Evolutionary conservation across 1,284 basidiomycete genomes (phyloP).

Genomic region (Leccinum pachyderme): DNA sequence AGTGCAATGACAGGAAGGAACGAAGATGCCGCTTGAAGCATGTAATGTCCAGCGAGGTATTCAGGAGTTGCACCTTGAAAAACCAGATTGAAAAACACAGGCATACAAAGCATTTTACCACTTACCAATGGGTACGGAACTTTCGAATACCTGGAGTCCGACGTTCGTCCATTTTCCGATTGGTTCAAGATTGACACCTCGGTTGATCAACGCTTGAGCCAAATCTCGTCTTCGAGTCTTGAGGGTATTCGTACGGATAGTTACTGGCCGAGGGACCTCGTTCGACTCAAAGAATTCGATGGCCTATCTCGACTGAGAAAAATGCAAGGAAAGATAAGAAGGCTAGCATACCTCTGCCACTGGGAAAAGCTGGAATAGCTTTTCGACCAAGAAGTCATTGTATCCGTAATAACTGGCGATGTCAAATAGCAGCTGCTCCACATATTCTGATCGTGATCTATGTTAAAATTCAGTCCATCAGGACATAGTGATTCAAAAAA

Average conservation of each 20-base stretch:
- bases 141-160: conserved; percentile 97
- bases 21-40: conserved; percentile 98
- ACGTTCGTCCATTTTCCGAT: conserved; percentile 99
- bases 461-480: conserved; percentile 12
- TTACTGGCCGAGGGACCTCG: conserved; percentile 94
- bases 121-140: conserved; percentile 86
- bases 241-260: conserved; percentile 97
- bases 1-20: conserved; percentile 99
- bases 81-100: conserved; percentile 3
- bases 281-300: conserved; percentile 99
- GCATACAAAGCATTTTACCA: not conserved
- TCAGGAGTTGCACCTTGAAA: conserved; percentile 86
- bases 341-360: conserved; percentile 73
- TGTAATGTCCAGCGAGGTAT: conserved; percentile 98
- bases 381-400: conserved; percentile 93
- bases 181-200: conserved; percentile 95
- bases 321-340: not conserved
- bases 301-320: conserved; percentile 52
- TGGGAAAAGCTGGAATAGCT: conserved; percentile 92
- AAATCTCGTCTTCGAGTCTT: conserved; percentile 92
- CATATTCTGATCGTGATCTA: conserved; percentile 86
- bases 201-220: conserved; percentile 92
- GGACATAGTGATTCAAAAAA: conserved; percentile 9
- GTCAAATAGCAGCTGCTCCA: conserved; percentile 84
- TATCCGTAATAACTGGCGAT: conserved; percentile 97